phyloP scores from a whole-genome alignment of 2,329 filamentous ascomycete genomes.

The Venturia aucupariae region DNA sequence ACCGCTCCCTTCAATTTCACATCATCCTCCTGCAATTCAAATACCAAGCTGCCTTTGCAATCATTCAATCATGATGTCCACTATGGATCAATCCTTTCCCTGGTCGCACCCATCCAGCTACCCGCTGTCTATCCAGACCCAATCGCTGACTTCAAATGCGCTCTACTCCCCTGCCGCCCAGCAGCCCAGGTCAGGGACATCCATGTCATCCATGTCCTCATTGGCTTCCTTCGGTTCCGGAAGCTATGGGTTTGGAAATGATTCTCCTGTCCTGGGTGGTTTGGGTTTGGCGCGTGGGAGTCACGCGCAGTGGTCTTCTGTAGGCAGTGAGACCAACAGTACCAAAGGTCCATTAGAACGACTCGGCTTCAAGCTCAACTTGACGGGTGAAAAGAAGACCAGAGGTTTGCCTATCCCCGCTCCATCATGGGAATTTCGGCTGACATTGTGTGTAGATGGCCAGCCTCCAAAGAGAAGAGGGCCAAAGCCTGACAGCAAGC shows the following conservation, averaged over 20 bases:
- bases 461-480: slow-evolving; percentile 81
- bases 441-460: slow-evolving; percentile 50
- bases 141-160: slow-evolving; percentile 8
- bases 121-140: slow-evolving; percentile 7
- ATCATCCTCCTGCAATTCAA: slow-evolving; percentile 7
- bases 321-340: slow-evolving; percentile 7
- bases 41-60: neutral
- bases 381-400: slow-evolving; percentile 16
- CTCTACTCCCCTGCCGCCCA: slow-evolving; percentile 6
- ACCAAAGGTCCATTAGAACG: slow-evolving; percentile 14
- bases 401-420: slow-evolving; percentile 14
- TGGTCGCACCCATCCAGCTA: slow-evolving; percentile 2
- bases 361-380: slow-evolving; percentile 16
- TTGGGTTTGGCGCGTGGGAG: neutral
- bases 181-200: neutral
- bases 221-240: slow-evolving; percentile 4
- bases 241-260: neutral
- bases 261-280: slow-evolving; percentile 4
- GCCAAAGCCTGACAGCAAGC: slow-evolving; percentile 93
- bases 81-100: slow-evolving; percentile 9
- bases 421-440: neutral
- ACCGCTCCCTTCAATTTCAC: slow-evolving; percentile 7
- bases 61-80: slow-evolving; percentile 9
- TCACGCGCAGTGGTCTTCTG: slow-evolving; percentile 6
- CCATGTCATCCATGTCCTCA: slow-evolving; percentile 9